phyloP scores from a whole-genome alignment of 2,329 filamentous ascomycete genomes.

The Colletotrichum trifolii region DNA sequence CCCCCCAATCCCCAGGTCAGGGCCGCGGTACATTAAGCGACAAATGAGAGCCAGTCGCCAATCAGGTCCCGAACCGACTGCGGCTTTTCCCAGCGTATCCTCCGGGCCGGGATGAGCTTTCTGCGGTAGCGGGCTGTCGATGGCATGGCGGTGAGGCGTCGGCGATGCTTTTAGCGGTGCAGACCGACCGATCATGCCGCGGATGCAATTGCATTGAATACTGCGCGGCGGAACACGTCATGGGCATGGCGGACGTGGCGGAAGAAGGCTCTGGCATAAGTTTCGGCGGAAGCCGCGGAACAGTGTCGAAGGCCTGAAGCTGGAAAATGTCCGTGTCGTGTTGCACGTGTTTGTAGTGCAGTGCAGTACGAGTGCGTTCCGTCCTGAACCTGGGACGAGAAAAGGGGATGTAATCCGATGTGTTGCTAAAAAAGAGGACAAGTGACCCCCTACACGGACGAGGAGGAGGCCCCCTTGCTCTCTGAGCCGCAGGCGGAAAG shows the following conservation, averaged over 20 bases:
- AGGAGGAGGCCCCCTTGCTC: constrained; percentile 25
- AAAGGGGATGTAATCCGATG: constrained; percentile 30
- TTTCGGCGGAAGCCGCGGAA: constrained; percentile 34
- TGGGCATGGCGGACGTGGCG: constrained; percentile 26
- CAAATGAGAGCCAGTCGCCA: constrained; percentile 1
- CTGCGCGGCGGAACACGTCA: constrained; percentile 34
- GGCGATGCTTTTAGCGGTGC: constrained; percentile 9
- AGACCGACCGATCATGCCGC: constrained; percentile 33
- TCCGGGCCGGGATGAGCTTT: constrained; percentile 8
- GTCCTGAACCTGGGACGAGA: constrained; percentile 36
- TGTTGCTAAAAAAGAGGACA: constrained; percentile 15
- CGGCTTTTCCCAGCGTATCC: neutral
- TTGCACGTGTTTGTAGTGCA: constrained; percentile 22
- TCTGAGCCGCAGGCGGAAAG: constrained; percentile 20
- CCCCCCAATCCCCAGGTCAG: neutral
- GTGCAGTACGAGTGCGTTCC: constrained; percentile 24
- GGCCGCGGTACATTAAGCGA: constrained; percentile 16
- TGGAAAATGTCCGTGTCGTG: constrained; percentile 28
- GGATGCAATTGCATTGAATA: constrained; percentile 29
- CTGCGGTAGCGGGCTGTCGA: neutral
- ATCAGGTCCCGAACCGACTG: constrained; percentile 12
- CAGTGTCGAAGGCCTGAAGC: constrained; percentile 26
- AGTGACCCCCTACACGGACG: constrained; percentile 5
- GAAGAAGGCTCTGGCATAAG: constrained; percentile 30
- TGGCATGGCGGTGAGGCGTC: constrained; percentile 5